A percentile compares a stretch with the other conserved stretches of the same genome.
Conservation (phyloP, 495 filamentous ascomycete species). For the Penicillium flavigenum region DNA sequence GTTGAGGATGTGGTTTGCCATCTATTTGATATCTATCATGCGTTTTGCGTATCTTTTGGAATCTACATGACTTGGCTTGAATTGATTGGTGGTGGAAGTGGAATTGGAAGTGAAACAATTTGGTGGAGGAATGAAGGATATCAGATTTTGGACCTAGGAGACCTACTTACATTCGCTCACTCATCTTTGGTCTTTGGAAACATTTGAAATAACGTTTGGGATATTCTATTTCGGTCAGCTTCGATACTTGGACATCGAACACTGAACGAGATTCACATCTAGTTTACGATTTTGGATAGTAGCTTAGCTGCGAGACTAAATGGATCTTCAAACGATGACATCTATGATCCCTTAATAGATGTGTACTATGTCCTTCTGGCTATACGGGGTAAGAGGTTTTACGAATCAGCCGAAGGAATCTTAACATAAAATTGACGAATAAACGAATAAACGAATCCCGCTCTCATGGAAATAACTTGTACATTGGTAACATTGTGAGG, state of each 20-base stretch:
- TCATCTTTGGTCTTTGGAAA: background rate
- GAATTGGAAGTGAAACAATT: background rate
- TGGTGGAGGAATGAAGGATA: background rate
- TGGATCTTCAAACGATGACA: background rate
- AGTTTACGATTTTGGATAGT: background rate
- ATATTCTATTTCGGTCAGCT: background rate
- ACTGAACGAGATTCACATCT: background rate
- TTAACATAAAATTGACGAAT: conserved; percentile 3
- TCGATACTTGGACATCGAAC: background rate
- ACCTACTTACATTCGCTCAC: background rate
- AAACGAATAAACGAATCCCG: conserved; percentile 6
- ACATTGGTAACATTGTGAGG: conserved; percentile 7
- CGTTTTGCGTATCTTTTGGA: background rate
- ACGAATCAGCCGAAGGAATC: background rate
- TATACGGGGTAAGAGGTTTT: background rate
- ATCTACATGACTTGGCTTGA: conserved; percentile 5
- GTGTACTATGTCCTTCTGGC: background rate
- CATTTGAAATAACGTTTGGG: background rate
- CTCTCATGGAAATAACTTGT: conserved; percentile 9
- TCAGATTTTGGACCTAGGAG: background rate
- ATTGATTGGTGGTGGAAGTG: background rate
- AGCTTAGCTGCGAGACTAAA: background rate
- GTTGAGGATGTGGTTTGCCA: background rate
- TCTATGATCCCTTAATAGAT: background rate
- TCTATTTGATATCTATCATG: background rate